phyloP scores from a whole-genome alignment of 108 stramenopile species.

The Nitzschia palea region DNA sequence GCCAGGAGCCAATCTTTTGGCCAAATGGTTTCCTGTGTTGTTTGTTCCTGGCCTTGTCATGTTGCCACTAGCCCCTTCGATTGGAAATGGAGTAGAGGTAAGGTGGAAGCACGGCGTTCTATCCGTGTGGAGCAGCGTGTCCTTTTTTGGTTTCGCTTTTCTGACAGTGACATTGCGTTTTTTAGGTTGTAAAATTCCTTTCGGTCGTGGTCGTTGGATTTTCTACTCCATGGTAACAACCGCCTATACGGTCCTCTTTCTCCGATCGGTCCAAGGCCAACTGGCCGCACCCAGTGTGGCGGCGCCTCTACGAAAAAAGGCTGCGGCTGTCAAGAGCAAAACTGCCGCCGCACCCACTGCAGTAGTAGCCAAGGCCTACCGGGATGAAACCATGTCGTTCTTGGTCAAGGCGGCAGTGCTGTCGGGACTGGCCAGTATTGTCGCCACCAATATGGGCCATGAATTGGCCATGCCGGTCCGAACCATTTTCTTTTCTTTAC shows the following conservation, averaged over 20 bases:
- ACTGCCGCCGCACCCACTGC: constrained; percentile 15
- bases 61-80: constrained; percentile 73
- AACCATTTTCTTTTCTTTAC: constrained; percentile 52
- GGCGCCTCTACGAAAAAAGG: not conserved
- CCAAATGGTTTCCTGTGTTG: constrained; percentile 85
- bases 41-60: constrained; percentile 86
- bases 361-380: constrained; percentile 47
- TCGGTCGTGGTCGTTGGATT: constrained; percentile 64
- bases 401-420: constrained; percentile 46
- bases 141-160: not conserved
- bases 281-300: constrained; percentile 2
- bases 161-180: not conserved
- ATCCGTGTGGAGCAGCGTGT: not conserved
- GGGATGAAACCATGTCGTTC: constrained; percentile 41
- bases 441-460: constrained; percentile 24
- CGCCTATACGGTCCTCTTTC: constrained; percentile 56
- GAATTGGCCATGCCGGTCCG: constrained; percentile 43
- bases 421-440: constrained; percentile 38
- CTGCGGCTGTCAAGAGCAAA: not conserved
- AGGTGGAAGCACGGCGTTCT: not conserved
- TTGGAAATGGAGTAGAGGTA: constrained; percentile 69
- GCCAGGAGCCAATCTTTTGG: constrained; percentile 68
- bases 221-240: constrained; percentile 58
- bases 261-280: constrained; percentile 42
- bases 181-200: constrained; percentile 59